A percentile compares a stretch with the other conserved stretches of the same genome.
These are phyloP conservation scores for Kernera saxatilis DNA, from an alignment of 345 rosid species.

Conservation along the genomic window DNA sequence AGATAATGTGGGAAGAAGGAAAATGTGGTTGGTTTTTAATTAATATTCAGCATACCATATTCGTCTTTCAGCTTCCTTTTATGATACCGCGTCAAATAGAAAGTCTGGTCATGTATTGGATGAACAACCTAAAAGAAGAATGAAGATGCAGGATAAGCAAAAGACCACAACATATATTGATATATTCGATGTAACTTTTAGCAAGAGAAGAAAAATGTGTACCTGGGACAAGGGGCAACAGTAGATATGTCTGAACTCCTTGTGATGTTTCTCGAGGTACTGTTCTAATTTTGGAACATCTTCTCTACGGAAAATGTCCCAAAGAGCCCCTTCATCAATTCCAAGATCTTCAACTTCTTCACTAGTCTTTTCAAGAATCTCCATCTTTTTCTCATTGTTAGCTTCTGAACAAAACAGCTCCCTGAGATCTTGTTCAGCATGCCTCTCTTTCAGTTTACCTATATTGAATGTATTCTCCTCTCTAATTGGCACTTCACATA, in stretches of 20 bases:
- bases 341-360: not conserved
- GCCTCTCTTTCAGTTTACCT: conserved; percentile 35
- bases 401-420: conserved; percentile 38
- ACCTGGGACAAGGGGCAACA: conserved; percentile 54
- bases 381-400: not conserved
- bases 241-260: conserved; percentile 62
- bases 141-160: not conserved
- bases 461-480: not conserved
- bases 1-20: not conserved
- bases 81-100: conserved; percentile 57
- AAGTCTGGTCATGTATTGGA: conserved; percentile 70
- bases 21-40: not conserved
- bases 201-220: not conserved
- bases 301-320: conserved; percentile 72
- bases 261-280: conserved; percentile 53
- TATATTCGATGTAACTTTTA: not conserved
- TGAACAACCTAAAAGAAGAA: conserved; percentile 49
- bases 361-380: not conserved
- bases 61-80: conserved; percentile 65
- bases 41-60: conserved; percentile 41
- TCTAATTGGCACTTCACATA: conserved; percentile 34
- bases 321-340: conserved; percentile 55
- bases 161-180: not conserved
- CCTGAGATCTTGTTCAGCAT: conserved; percentile 43
- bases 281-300: conserved; percentile 58